These are phyloP conservation scores for Aspergillus melleus DNA, from an alignment of 2,329 filamentous ascomycete genomes.

Conservation along the genomic window DNA sequence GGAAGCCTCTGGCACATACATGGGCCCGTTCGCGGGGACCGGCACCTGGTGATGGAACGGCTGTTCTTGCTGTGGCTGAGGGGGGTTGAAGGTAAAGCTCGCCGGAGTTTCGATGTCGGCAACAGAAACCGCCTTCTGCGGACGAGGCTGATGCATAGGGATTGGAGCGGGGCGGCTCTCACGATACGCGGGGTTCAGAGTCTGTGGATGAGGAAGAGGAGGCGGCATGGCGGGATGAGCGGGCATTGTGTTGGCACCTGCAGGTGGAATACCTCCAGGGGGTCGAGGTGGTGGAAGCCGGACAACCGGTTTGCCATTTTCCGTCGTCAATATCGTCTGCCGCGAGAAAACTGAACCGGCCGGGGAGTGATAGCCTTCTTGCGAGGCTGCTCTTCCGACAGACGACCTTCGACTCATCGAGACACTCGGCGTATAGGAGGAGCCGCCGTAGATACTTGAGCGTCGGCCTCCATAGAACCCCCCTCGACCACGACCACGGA, in stretches of 20 bases:
- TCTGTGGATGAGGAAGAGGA: constrained; percentile 46
- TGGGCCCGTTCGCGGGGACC: constrained; percentile 63
- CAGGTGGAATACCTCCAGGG: constrained; percentile 15
- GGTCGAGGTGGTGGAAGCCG: constrained; percentile 69
- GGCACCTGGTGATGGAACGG: constrained; percentile 97
- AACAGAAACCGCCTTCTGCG: constrained; percentile 91
- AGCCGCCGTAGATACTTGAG: constrained; percentile 69
- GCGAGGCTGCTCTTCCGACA: constrained; percentile 63
- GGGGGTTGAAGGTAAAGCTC: constrained; percentile 58
- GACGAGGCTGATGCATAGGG: constrained; percentile 90
- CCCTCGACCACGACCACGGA: constrained; percentile 69
- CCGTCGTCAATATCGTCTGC: constrained; percentile 58
- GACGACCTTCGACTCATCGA: constrained; percentile 89
- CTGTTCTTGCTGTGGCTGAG: constrained; percentile 70
- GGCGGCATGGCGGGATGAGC: constrained; percentile 19
- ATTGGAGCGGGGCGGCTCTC: constrained; percentile 62
- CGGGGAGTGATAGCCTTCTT: constrained; percentile 77
- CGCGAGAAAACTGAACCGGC: constrained; percentile 75
- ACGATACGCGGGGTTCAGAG: constrained; percentile 57
- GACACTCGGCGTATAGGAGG: constrained; percentile 80
- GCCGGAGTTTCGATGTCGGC: constrained; percentile 87
- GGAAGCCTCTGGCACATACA: constrained; percentile 58
- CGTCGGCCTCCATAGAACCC: constrained; percentile 69
- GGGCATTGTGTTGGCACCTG: constrained; percentile 4
- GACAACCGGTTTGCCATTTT: constrained; percentile 71